phyloP scores from a whole-genome alignment of 805 yeast genomes.

The Wickerhamiella sorbophila region DNA sequence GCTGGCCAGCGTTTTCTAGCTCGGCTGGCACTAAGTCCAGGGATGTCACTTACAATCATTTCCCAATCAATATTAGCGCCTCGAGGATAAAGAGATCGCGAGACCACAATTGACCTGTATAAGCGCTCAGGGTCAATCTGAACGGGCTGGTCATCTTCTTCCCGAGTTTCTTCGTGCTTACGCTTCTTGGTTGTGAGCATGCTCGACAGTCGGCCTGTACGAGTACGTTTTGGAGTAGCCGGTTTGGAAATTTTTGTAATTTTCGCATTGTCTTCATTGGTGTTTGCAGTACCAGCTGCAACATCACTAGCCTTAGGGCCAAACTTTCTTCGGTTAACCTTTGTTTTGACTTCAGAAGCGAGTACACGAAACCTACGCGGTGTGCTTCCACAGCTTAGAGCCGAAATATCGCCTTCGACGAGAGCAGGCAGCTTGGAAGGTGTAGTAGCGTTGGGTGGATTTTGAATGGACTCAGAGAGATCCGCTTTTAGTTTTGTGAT shows the following conservation, averaged over 20 bases:
- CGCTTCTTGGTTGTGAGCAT: too few relatives aligned
- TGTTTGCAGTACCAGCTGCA: background rate
- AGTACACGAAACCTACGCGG: background rate
- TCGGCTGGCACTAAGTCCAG: constrained; percentile 29
- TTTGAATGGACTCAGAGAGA: constrained; percentile 9
- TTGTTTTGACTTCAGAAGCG: background rate
- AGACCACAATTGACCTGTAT: constrained; percentile 51
- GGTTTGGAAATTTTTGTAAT: background rate
- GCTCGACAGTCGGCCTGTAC: background rate
- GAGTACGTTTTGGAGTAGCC: background rate
- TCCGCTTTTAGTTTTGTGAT: constrained; percentile 12
- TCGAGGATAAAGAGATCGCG: constrained; percentile 32
- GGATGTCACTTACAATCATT: constrained; percentile 37
- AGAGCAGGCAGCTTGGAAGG: constrained; percentile 3
- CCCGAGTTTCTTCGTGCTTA: constrained; percentile 1
- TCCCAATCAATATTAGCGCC: constrained; percentile 51
- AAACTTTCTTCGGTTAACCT: background rate
- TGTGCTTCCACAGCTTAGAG: background rate
- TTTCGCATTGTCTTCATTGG: background rate
- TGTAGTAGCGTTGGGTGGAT: constrained; percentile 2
- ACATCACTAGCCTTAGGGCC: constrained; percentile 1
- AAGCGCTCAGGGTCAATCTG: constrained; percentile 34
- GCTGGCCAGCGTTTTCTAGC: constrained; percentile 58
- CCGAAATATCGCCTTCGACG: constrained; percentile 7
- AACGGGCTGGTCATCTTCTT: background rate